phyloP scores from a whole-genome alignment of 306 rosid genomes.

The Albizia julibrissin region DNA sequence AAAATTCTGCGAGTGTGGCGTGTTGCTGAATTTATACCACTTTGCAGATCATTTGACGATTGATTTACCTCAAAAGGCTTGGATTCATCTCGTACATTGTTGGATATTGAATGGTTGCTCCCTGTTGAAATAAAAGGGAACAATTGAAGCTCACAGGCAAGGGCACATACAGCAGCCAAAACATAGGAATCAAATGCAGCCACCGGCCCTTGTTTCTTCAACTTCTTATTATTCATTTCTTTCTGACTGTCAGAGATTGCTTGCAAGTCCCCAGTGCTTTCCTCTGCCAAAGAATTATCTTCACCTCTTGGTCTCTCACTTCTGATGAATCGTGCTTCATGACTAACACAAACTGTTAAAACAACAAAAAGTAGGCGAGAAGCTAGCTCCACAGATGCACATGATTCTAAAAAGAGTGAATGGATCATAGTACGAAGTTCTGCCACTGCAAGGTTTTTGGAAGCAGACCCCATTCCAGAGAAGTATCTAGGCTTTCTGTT shows the following conservation, averaged over 20 bases:
- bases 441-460: constrained; percentile 93
- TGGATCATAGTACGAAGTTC: constrained; percentile 99
- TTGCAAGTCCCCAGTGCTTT: constrained; percentile 53
- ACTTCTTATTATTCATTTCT: constrained; percentile 55
- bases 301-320: constrained; percentile 76
- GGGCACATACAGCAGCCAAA: constrained; percentile 96
- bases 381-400: constrained; percentile 92
- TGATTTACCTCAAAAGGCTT: constrained; percentile 65
- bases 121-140: constrained; percentile 75
- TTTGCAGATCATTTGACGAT: constrained; percentile 57
- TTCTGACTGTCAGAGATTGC: constrained; percentile 55
- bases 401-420: constrained; percentile 93
- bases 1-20: constrained; percentile 89
- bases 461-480: constrained; percentile 70
- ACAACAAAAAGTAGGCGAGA: constrained; percentile 94
- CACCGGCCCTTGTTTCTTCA: constrained; percentile 84
- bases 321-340: constrained; percentile 81
- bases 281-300: constrained; percentile 54
- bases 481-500: constrained; percentile 76
- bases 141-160: constrained; percentile 91
- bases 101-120: constrained; percentile 48
- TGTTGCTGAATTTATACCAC: constrained; percentile 75
- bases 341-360: constrained; percentile 93
- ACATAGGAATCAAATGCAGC: constrained; percentile 98
- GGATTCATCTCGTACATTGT: constrained; percentile 43